Evolutionary conservation across 768 basidiomycete genomes (phyloP), one percentile per base, ranked within the genome.

Genomic region (Tricholoma hemisulphureum): DNA sequence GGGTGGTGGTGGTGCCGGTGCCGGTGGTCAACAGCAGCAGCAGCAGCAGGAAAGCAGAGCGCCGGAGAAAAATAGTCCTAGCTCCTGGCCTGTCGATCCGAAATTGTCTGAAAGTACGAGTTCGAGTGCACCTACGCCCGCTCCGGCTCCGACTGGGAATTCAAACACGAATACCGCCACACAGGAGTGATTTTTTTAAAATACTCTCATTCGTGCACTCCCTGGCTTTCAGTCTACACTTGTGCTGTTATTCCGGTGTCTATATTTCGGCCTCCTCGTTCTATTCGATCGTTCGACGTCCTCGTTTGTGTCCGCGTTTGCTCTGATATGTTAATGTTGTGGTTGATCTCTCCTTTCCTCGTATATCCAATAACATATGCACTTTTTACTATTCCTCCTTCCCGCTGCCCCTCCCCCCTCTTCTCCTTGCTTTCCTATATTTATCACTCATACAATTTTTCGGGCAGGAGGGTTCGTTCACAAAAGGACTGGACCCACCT

Each of bases 301-400:
- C 28, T n/a, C 18, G 49, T 28, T 21, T 26, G 48, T 49, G 24
- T 26, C 26, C n/a, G 28, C 26, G 13, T 35, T 35, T 51, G 50
- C 50, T 51, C 6, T 23, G n/a, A 52, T 52, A 50, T 52, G 23
- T 34, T 23, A 18, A 23, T 21, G n/a, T 18, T 39, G 8, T 39
- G 18, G 7, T 18, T 51, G 20, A 24, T 21, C 23, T n/a, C 26
- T n/a, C n/a, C 31, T 34, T 18, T n/a, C 20, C 13, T 18, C 13
- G n/a, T 53, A 53, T 53, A 53, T 53, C 51, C 51, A 23, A 28
- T 53, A 53, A 10, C 23, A 14, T 53, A 53, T 53, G 51, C 51
- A 39, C 51, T 39, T 53, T 53, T 53, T 53, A 51, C 50, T 51
- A 32, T 51, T 26, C 23, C 26, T 39, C 10, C 16, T 20, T n/a